These are phyloP conservation scores for Yamadazyma conglobata DNA, from an alignment of 1,139 yeast genomes.

Conservation along the genomic window DNA sequence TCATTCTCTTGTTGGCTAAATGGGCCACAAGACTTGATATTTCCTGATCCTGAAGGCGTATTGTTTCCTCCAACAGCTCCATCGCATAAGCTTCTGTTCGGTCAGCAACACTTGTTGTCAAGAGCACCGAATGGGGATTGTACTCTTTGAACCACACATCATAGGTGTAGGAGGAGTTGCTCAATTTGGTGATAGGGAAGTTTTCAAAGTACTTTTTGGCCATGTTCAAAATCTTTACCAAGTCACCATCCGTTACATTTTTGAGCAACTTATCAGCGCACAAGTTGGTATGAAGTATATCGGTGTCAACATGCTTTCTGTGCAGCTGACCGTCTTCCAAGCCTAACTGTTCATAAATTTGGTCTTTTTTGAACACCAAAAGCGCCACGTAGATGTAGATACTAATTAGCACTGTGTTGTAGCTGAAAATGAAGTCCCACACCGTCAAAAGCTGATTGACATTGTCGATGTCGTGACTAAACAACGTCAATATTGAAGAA, in stretches of 20 bases:
- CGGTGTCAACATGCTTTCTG: constrained; percentile 31
- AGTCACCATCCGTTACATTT: constrained; percentile 27
- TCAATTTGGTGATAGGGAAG: constrained; percentile 26
- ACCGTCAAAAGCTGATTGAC: constrained; percentile 49
- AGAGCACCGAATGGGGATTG: constrained; percentile 24
- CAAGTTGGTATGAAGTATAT: constrained; percentile 39
- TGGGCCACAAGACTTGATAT: constrained; percentile 24
- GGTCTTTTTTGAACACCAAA: constrained; percentile 37
- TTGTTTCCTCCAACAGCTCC: constrained; percentile 17
- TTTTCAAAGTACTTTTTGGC: constrained; percentile 28
- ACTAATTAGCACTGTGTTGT: constrained; percentile 38
- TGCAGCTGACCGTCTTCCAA: constrained; percentile 13
- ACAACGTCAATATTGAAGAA: constrained; percentile 73
- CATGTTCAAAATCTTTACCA: constrained; percentile 34
- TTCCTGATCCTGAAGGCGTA: constrained; percentile 31
- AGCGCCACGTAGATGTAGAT: constrained; percentile 60
- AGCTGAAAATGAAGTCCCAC: constrained; percentile 62
- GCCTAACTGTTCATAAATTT: constrained; percentile 30
- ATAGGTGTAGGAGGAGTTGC: constrained; percentile 24
- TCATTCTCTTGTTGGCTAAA: constrained; percentile 18
- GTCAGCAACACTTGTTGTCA: no score
- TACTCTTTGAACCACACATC: constrained; percentile 36
- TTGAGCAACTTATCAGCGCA: constrained; percentile 34
- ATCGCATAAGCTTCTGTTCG: neutral
- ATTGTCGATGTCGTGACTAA: constrained; percentile 65